Evolutionary conservation across 352 stramenopile genomes (phyloP), one percentile per base, ranked within the genome.

Genomic region (Pythium dissotocum): DNA sequence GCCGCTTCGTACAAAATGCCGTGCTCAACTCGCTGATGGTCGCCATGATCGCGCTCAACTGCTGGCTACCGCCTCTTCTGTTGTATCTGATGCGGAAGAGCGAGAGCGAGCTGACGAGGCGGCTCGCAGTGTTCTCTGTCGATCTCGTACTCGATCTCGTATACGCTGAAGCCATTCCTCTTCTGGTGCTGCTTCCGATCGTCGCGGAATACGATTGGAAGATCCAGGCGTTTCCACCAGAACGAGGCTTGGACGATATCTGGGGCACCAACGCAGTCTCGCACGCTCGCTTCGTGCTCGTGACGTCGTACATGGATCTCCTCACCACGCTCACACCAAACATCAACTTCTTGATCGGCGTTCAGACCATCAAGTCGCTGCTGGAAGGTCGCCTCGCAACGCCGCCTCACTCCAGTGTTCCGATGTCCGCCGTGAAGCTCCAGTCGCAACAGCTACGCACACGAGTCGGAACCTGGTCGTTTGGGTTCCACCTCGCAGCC

Each of bases 281-380:
- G 6, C n/a, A 67, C 13, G 24, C 49, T 1, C 61, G 36, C 4
- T 54, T 51, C 16, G 51, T 67, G 6, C 42, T 67, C 16, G 61
- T 67, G 21, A 67, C 61, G 21, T 67, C 61, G 24, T 55, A 59
- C 21, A 2, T 67, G 9, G 61, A 67, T 54, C 42, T 67, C 33
- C 9, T 36, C 21, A 60, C 61, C 3, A 55, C 61, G 36, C 21
- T 67, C 33, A 49, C 61, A 8, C 59, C 59, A 3, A 28, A 63
- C 28, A 12, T 63, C 8, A 63, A 63, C 57, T 63, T 63, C 21
- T 21, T 54, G 26, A 24, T 63, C 0, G 26, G 38, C 26, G 6
- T 63, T 6, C 57, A 63, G 38, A 21, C 44, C 18, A 21, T 55
- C 12, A 63, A 54, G 26, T 18, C 57, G 13, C 57, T 63, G 6